Evolutionary conservation across 2,329 filamentous ascomycete species (phyloP).

Genomic region (Aspergillus sp.): DNA sequence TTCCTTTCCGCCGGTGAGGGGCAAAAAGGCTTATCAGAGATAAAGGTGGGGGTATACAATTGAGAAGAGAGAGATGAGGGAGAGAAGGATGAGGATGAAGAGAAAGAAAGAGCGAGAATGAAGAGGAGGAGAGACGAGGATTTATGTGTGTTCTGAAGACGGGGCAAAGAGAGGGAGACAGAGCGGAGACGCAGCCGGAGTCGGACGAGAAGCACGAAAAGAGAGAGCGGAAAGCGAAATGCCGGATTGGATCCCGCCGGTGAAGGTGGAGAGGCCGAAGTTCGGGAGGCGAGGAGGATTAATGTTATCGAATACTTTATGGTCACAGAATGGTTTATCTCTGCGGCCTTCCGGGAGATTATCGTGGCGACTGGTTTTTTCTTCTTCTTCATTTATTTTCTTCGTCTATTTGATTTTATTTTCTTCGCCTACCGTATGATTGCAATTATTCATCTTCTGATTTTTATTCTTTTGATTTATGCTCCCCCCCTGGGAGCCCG

Average conservation of each 20-base stretch:
- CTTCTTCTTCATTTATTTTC: too few relatives aligned
- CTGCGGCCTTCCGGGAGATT: constrained; percentile 6
- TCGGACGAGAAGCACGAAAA: constrained; percentile 20
- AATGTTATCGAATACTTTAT: constrained; percentile 30
- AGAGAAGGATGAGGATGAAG: constrained; percentile 11
- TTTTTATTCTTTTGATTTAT: too few relatives aligned
- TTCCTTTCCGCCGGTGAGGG: not conserved
- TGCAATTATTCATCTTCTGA: too few relatives aligned
- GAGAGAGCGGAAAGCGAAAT: constrained; percentile 11
- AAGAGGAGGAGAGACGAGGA: constrained; percentile 8
- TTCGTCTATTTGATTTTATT: too few relatives aligned
- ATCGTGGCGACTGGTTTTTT: too few relatives aligned
- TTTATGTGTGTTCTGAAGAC: not conserved
- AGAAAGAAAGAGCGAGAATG: constrained; percentile 4
- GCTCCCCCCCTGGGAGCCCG: too few relatives aligned
- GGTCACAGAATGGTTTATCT: constrained; percentile 34
- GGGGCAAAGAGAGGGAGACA: constrained; percentile 1
- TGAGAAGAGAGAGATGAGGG: constrained; percentile 5
- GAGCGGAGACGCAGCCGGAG: constrained; percentile 21
- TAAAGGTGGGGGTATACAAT: constrained; percentile 5
- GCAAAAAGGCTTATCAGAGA: not conserved
- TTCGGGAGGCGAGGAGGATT: constrained; percentile 18
- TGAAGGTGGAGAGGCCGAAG: constrained; percentile 16
- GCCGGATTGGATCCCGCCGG: not conserved
- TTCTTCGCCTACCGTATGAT: too few relatives aligned